phyloP scores from a whole-genome alignment of 768 basidiomycete species.

The Candolleomyces efflorescens region DNA sequence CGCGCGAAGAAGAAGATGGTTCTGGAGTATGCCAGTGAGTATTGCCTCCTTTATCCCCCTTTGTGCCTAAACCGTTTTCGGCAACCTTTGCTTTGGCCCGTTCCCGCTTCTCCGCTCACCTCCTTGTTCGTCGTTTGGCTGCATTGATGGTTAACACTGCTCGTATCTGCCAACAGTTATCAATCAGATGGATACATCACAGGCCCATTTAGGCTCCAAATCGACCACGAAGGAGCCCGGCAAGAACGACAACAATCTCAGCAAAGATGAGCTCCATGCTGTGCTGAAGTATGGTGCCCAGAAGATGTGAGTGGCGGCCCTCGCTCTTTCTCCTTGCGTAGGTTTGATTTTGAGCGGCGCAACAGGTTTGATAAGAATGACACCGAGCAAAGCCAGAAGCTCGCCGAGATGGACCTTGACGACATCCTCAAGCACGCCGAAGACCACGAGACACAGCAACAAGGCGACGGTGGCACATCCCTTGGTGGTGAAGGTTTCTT shows the following conservation, averaged over 20 bases:
- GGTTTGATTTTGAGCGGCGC: slow-evolving; percentile 10
- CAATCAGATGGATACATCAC: slow-evolving; percentile 99
- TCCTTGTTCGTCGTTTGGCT: neutral
- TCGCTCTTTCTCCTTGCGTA: slow-evolving; percentile 6
- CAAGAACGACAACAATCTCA: slow-evolving; percentile 72
- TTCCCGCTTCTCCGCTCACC: neutral
- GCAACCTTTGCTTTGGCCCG: slow-evolving; percentile 4
- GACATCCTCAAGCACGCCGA: slow-evolving; percentile 97
- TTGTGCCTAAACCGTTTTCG: neutral
- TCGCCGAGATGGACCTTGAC: slow-evolving; percentile 98
- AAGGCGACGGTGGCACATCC: slow-evolving; percentile 82
- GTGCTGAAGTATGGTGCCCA: slow-evolving; percentile 99
- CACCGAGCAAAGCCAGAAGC: slow-evolving; percentile 85
- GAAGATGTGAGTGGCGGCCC: slow-evolving; percentile 66
- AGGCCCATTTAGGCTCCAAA: slow-evolving; percentile 89
- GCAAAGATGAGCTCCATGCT: slow-evolving; percentile 94
- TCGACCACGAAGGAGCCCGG: slow-evolving; percentile 54
- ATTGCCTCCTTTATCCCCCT: neutral
- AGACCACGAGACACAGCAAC: slow-evolving; percentile 90
- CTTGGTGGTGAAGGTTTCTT: slow-evolving; percentile 98
- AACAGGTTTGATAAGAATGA: slow-evolving; percentile 96
- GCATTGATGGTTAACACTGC: slow-evolving; percentile 2
- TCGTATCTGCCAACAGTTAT: slow-evolving; percentile 61
- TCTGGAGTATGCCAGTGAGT: slow-evolving; percentile 96
- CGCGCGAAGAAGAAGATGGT: slow-evolving; percentile 99